Evolutionary conservation across 2,329 filamentous ascomycete genomes (phyloP).

Genomic region (Cadophora sp.): DNA sequence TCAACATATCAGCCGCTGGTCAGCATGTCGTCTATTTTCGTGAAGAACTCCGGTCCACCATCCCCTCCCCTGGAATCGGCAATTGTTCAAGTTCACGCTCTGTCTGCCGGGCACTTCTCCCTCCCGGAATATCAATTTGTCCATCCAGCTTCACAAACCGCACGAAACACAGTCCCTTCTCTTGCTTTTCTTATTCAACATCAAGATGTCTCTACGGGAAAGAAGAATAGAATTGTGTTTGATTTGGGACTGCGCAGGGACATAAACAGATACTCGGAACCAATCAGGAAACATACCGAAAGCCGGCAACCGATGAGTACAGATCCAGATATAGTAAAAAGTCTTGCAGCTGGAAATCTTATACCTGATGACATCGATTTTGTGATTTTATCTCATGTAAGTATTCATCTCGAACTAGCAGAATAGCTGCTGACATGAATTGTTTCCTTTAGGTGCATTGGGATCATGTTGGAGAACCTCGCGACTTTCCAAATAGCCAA

Average conservation of each 20-base stretch:
- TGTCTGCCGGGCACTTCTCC: slow-evolving; percentile 52
- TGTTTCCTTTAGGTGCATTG: slow-evolving; percentile 50
- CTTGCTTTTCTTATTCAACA: slow-evolving; percentile 60
- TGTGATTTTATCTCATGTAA: slow-evolving; percentile 55
- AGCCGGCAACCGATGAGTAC: slow-evolving; percentile 52
- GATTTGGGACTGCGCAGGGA: slow-evolving; percentile 59
- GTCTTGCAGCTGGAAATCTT: slow-evolving; percentile 48
- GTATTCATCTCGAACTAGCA: not conserved
- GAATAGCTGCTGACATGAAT: not conserved
- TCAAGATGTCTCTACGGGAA: slow-evolving; percentile 40
- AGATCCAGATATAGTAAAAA: slow-evolving; percentile 52
- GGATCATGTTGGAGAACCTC: slow-evolving; percentile 62
- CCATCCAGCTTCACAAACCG: slow-evolving; percentile 51
- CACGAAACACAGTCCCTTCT: slow-evolving; percentile 56
- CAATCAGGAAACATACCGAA: slow-evolving; percentile 53
- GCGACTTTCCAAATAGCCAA: slow-evolving; percentile 54
- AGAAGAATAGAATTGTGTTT: slow-evolving; percentile 53
- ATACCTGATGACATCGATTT: slow-evolving; percentile 31
- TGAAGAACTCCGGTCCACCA: slow-evolving; percentile 16
- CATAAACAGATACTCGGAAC: slow-evolving; percentile 50
- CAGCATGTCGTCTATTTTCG: slow-evolving; percentile 19
- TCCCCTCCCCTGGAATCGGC: slow-evolving; percentile 15
- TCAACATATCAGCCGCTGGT: not conserved
- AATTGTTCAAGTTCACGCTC: slow-evolving; percentile 46
- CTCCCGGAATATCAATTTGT: slow-evolving; percentile 56